Evolutionary conservation across 805 yeast genomes (phyloP).

Genomic region (Nakazawaea wyomingensis): DNA sequence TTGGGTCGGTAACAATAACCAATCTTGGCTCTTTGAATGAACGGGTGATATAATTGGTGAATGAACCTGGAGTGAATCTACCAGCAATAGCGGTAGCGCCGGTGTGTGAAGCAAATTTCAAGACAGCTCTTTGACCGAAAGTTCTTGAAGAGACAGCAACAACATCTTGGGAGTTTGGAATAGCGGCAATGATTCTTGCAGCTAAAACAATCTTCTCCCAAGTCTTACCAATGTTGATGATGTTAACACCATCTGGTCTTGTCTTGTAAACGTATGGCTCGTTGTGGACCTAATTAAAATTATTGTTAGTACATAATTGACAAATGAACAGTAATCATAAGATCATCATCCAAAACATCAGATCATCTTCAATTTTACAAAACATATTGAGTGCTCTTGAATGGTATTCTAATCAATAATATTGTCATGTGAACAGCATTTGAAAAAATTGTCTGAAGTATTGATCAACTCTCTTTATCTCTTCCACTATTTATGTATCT

Average conservation of each 20-base stretch:
- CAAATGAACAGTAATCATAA: too few relatives aligned
- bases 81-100: conserved; percentile 99
- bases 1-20: conserved; percentile 98
- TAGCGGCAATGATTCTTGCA: conserved; percentile 99
- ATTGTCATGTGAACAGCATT: too few relatives aligned
- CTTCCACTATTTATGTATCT: too few relatives aligned
- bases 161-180: conserved; percentile 97
- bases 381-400: too few relatives aligned
- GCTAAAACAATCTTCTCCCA: conserved; percentile 99
- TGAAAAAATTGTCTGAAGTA: too few relatives aligned
- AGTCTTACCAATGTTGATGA: conserved; percentile 97
- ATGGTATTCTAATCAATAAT: too few relatives aligned
- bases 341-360: too few relatives aligned
- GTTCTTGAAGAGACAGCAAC: conserved; percentile 99
- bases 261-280: conserved; percentile 95
- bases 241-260: conserved; percentile 99
- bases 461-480: too few relatives aligned
- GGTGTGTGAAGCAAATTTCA: conserved; percentile 99
- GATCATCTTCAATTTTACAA: too few relatives aligned
- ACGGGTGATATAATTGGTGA: conserved; percentile 99
- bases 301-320: conserved; percentile 7
- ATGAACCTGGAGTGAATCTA: conserved; percentile 99
- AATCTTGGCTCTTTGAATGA: conserved; percentile 99
- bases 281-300: conserved; percentile 72
- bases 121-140: conserved; percentile 99